Evolutionary conservation across 176 grass and related monocot species (phyloP), one percentile per base, ranked within the genome.

Genomic region (Panicum miliaceum): DNA sequence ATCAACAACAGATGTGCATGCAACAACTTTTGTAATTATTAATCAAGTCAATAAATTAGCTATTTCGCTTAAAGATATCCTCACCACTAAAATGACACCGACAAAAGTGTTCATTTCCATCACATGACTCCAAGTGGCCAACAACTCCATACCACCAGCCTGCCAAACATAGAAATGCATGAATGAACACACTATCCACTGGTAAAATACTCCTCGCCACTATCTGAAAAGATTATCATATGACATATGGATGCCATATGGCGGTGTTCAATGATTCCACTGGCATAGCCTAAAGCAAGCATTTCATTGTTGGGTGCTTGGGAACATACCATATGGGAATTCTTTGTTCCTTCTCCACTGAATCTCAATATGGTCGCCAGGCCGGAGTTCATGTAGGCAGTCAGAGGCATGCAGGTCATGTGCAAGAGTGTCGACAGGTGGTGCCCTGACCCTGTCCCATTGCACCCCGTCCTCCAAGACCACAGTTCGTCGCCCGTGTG

Each of bases 131-230:
- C 88, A 91, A 93, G 87, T 99, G 96, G 41, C 93, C 89, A 73
- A 99, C 91, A 63, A 94, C 93, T 86, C 93, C 96, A 91, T 99
- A 99, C 96, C 96, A 99, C 96, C 96, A 99, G 78, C 96, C 96
- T 99, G 88, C 71, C 80, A 90, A 74, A 88, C 77, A 93, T 71
- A 82, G 78, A 57, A 79, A 74, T 60, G 74, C 46, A 80, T 67
- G 64, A 64, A 90, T 90, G 60, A 88, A 50, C 80, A 89, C 50
- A 75, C 71, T 83, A 32, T 73, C 84, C 68, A 75, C 60, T 69
- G 8, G 60, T 68, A 89, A 73, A 77, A 75, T 89, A 81, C 64
- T 87, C 84, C 14, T 79, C n/a, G 9, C 29, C 70, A 48, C 54
- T 76, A 77, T n/a, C 69, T 68, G 76, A 85, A 82, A 77, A 82